Base-by-base conservation (phyloP, 169 alveolate species). In the Plasmodium relictum region DNA sequence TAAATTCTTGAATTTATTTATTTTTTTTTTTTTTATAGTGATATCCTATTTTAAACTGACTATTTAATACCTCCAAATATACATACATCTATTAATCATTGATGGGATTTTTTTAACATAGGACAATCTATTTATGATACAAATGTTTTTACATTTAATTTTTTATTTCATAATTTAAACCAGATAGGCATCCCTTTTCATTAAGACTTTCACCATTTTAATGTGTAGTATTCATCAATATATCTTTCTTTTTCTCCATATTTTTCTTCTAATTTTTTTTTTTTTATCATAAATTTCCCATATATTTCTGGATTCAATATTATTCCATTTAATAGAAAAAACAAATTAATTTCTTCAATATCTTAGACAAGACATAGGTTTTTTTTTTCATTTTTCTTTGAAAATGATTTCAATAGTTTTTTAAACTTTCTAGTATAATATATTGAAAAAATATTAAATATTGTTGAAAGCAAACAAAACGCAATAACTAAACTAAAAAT, bases 381-480 rank as follows among this genome's bases (percentile, higher is more conserved):
- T 45, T 54, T 56, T 39, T 48, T 65, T 63, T 78, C 65, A 3
- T 41, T 26, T 7, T 63, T 52, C 59, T 24, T 50, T 62, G 41
- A 45, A 44, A 66, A 16, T 39, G 50, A 24, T 45, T n/a, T 65
- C 26, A 78, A 24, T 12, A 78, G 18, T 7, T 54, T 78, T 31
- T 45, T 78, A 78, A 74, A 74, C 18, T 73, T 41, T 74, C 42
- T 45, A 16, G 71, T 18, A 61, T 78, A 50, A 50, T 63, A 63
- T 37, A 78, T 65, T 18, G 59, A 48, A 63, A 48, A 65, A 63
- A 48, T 63, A 37, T 78, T 78, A 45, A 78, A 63, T 12, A 78
- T 18, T 45, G 73, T 78, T 8, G 89, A 78, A 18, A 63, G 68
- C 31, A 50, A n/a, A 26, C 78, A 63, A 66, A 63, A 41, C 37